Evolutionary conservation across 2,329 filamentous ascomycete species (phyloP), one percentile per base, ranked within the genome.

Genomic region (Aspergillus flavus): DNA sequence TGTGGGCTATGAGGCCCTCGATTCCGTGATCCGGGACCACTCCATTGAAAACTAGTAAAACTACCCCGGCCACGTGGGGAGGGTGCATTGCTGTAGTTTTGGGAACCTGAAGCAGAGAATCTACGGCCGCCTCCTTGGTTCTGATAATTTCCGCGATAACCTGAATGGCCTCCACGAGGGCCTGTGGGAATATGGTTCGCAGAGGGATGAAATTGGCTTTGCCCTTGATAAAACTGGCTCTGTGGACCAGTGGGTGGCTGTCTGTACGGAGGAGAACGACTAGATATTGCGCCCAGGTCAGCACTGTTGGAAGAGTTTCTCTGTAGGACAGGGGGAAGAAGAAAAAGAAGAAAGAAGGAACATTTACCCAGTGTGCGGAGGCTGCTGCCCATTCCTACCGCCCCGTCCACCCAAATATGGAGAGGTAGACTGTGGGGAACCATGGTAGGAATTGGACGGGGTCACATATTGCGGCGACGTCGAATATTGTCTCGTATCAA

Each of bases 1-100:
- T 81, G 82, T 59, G 76, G 74, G 59, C 71, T 75, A 41, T 80
- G 68, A 62, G 79, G 75, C 41, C 75, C 81, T 73, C 84, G 85
- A 69, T 83, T 82, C 60, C 83, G 82, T 21, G 84, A 81, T 56
- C 82, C 82, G 39, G 82, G 82, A 50, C 87, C 84, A 61, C 86
- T 90, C 90, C 92, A 94, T 53, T 92, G 91, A 2, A 88, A 75
- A 78, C 91, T 87, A 78, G 89, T 84, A 81, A 90, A 86, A 78
- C 89, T 81, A 39, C 81, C 83, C 67, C 85, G 81, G 41, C 88
- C 87, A 58, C 89, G 84, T 36, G 80, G 78, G 23, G 77, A 69
- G 36, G 76, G 73, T 1, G 76, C 69, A 56, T 74, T 75, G 36
- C 70, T 67, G 63, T 85, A 82, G 30, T 80, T 79, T 46, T 83